Conservation (phyloP, 345 rosid species). For the Populus ilicifolia region DNA sequence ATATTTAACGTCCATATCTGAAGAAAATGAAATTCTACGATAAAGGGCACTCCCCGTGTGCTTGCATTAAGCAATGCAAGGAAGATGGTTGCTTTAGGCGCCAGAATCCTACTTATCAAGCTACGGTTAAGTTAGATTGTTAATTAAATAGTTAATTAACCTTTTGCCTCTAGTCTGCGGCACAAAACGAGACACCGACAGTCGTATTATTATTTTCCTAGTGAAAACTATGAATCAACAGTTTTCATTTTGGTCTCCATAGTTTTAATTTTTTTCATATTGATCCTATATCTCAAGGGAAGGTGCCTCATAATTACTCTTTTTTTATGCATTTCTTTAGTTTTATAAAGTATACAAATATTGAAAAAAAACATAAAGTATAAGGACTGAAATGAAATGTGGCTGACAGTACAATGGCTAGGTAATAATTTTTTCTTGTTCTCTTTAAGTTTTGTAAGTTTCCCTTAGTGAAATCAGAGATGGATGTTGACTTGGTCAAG, state of each 20-base stretch:
- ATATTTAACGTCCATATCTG: background rate
- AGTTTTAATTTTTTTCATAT: background rate
- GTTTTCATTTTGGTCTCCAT: background rate
- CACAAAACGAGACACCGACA: background rate
- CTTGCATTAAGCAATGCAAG: constrained; percentile 2
- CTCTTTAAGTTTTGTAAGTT: background rate
- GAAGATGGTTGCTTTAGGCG: background rate
- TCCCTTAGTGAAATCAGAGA: too few relatives aligned
- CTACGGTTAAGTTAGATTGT: background rate
- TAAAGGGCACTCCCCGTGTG: background rate
- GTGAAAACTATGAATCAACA: background rate
- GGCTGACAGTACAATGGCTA: background rate
- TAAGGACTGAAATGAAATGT: background rate
- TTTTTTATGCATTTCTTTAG: too few relatives aligned
- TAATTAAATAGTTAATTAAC: too few relatives aligned
- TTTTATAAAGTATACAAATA: too few relatives aligned
- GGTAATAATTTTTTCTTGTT: too few relatives aligned
- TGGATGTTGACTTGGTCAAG: background rate
- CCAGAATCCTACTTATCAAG: background rate
- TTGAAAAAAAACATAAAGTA: too few relatives aligned
- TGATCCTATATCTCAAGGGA: background rate
- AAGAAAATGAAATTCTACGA: background rate
- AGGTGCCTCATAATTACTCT: too few relatives aligned
- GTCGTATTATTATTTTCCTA: background rate
- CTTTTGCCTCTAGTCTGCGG: too few relatives aligned